Conservation (phyloP, 257 asterid species). For the Capsicum baccatum region DNA sequence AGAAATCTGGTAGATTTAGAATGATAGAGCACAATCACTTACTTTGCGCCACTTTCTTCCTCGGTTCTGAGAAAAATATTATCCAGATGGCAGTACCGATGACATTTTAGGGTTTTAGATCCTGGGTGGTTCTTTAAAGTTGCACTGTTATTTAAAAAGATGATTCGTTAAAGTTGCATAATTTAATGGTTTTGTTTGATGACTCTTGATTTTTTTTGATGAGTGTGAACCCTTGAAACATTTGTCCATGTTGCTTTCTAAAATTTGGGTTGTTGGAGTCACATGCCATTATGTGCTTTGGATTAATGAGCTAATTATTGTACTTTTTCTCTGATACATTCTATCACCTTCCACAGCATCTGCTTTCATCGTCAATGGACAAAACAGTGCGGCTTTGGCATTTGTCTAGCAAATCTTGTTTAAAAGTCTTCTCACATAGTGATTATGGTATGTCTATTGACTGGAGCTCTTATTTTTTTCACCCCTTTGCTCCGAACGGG, state of each 20-base stretch:
- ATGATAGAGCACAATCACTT: background rate
- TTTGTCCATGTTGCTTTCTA: background rate
- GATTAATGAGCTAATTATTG: background rate
- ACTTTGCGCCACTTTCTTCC: slow-evolving; percentile 16
- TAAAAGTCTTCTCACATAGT: slow-evolving; percentile 89
- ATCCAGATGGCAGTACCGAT: slow-evolving; percentile 5
- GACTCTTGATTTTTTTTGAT: slow-evolving; percentile 2
- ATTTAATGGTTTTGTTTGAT: slow-evolving; percentile 9
- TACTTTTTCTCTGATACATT: background rate
- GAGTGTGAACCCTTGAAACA: background rate
- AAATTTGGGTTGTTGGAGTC: slow-evolving; percentile 3
- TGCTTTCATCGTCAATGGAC: slow-evolving; percentile 97
- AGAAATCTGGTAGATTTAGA: slow-evolving; percentile 4
- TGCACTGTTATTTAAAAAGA: background rate
- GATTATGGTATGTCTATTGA: slow-evolving; percentile 75
- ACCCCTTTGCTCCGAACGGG: background rate
- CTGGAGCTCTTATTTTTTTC: background rate
- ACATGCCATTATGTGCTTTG: slow-evolving; percentile 1
- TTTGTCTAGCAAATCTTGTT: slow-evolving; percentile 77
- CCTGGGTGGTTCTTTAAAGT: background rate
- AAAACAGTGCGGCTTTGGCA: slow-evolving; percentile 98
- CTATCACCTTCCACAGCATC: slow-evolving; percentile 55
- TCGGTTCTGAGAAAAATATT: slow-evolving; percentile 10
- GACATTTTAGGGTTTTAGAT: slow-evolving; percentile 1
- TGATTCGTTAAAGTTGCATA: background rate